Evolutionary conservation across 2,329 filamentous ascomycete species (phyloP).

Genomic region (Colletotrichum orbiculare): DNA sequence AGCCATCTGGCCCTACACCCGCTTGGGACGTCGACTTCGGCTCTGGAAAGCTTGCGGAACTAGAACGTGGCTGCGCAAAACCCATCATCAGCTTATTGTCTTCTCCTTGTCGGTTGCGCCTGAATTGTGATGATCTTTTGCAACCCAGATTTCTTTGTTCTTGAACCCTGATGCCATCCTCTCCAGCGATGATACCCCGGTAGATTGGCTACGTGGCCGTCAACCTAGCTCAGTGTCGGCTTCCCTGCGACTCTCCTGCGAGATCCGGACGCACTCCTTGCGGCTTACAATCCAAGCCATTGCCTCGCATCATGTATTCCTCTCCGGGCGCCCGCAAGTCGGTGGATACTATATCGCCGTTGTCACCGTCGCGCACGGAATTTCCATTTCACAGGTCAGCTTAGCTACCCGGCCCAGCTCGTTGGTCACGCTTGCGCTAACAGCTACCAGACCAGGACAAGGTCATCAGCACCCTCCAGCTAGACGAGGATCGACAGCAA

Average conservation of each 20-base stretch:
- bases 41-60: slow-evolving; percentile 18
- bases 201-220: slow-evolving; percentile 52
- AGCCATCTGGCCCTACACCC: not conserved
- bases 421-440: slow-evolving; percentile 21
- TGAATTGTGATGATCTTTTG: slow-evolving; percentile 13
- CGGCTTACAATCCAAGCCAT: slow-evolving; percentile 17
- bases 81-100: slow-evolving; percentile 18
- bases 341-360: slow-evolving; percentile 70
- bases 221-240: slow-evolving; percentile 50
- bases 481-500: slow-evolving; percentile 84
- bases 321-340: slow-evolving; percentile 71
- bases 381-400: slow-evolving; percentile 69
- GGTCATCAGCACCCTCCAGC: slow-evolving; percentile 59
- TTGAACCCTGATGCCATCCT: slow-evolving; percentile 18
- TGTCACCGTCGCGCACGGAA: slow-evolving; percentile 64
- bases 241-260: slow-evolving; percentile 38
- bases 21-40: slow-evolving; percentile 7
- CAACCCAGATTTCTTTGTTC: slow-evolving; percentile 11
- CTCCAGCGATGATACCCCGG: slow-evolving; percentile 61
- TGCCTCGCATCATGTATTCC: slow-evolving; percentile 65
- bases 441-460: slow-evolving; percentile 53
- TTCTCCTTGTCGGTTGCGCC: slow-evolving; percentile 1
- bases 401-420: slow-evolving; percentile 29
- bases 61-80: slow-evolving; percentile 29
- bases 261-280: slow-evolving; percentile 17